Conservation (phyloP, 2,329 filamentous ascomycete genomes). For the Gremmenia infestans region DNA sequence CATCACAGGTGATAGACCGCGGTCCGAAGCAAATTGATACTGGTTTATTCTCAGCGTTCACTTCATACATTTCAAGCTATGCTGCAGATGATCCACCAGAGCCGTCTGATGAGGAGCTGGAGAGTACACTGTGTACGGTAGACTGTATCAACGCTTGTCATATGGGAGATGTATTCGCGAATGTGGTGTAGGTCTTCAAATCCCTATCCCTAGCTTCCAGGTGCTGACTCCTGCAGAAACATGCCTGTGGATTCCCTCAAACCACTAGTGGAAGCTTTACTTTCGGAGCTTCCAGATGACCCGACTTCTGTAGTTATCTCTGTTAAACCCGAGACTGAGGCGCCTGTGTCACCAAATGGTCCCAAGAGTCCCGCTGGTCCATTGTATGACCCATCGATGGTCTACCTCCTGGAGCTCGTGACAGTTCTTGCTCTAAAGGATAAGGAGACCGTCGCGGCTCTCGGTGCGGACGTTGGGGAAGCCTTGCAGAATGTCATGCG, state of each 20-base stretch:
- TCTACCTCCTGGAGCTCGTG: slow-evolving; percentile 88
- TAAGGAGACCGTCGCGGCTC: slow-evolving; percentile 60
- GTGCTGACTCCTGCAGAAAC: slow-evolving; percentile 40
- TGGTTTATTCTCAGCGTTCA: slow-evolving; percentile 89
- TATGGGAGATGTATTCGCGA: slow-evolving; percentile 75
- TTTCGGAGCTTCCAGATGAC: slow-evolving; percentile 84
- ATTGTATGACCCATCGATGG: slow-evolving; percentile 76
- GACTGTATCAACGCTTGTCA: slow-evolving; percentile 91
- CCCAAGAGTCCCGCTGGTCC: slow-evolving; percentile 52
- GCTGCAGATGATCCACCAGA: slow-evolving; percentile 96
- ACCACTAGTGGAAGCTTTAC: slow-evolving; percentile 64
- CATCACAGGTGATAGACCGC: slow-evolving; percentile 88
- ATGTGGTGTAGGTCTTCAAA: slow-evolving; percentile 61
- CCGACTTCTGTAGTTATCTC: slow-evolving; percentile 75
- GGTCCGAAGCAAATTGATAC: slow-evolving; percentile 72
- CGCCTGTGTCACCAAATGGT: slow-evolving; percentile 55
- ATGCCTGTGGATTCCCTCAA: slow-evolving; percentile 56
- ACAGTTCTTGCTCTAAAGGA: slow-evolving; percentile 78
- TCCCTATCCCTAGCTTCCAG: neutral
- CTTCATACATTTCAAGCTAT: slow-evolving; percentile 97
- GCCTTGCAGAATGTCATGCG: slow-evolving; percentile 77
- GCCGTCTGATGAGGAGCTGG: slow-evolving; percentile 92
- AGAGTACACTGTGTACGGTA: slow-evolving; percentile 89
- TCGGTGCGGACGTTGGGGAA: slow-evolving; percentile 77
- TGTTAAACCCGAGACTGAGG: slow-evolving; percentile 79